Percentiles rank a stretch among this genome's conserved stretches.
These are phyloP conservation scores for Cyberlindnera suaveolens DNA, from an alignment of 805 yeast genomes.

Conservation along the genomic window DNA sequence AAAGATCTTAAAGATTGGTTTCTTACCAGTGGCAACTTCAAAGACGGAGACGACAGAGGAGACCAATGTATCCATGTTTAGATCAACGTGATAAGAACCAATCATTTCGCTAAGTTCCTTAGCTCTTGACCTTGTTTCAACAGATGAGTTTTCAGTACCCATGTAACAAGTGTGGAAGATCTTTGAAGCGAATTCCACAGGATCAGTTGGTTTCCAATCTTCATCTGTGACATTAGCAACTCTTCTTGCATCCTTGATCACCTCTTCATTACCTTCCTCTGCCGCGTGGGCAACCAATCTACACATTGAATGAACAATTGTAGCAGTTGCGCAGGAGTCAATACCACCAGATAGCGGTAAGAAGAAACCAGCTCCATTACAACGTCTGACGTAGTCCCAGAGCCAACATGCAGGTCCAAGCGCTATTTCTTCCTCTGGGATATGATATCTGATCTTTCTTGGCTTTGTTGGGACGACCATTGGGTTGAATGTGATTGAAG, in stretches of 20 bases:
- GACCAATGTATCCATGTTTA: slow-evolving; percentile 87
- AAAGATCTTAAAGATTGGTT: slow-evolving; percentile 82
- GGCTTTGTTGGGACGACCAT: slow-evolving; percentile 50
- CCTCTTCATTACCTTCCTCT: slow-evolving; percentile 62
- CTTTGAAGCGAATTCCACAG: slow-evolving; percentile 67
- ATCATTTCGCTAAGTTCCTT: slow-evolving; percentile 64
- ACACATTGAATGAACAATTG: slow-evolving; percentile 93
- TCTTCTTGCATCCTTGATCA: slow-evolving; percentile 65
- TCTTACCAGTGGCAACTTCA: slow-evolving; percentile 84
- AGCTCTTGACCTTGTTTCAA: slow-evolving; percentile 81
- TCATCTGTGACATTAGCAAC: slow-evolving; percentile 48
- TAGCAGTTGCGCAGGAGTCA: slow-evolving; percentile 96
- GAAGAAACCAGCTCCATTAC: slow-evolving; percentile 86
- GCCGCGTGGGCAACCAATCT: slow-evolving; percentile 71
- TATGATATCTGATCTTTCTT: slow-evolving; percentile 52
- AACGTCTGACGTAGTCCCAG: slow-evolving; percentile 95
- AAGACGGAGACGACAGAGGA: slow-evolving; percentile 67
- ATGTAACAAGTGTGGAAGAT: slow-evolving; percentile 88
- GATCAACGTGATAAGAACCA: slow-evolving; percentile 85
- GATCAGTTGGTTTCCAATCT: slow-evolving; percentile 63
- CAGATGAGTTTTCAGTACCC: slow-evolving; percentile 94
- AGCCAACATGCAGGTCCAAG: slow-evolving; percentile 99
- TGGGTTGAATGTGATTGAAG: slow-evolving; percentile 53
- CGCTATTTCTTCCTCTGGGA: slow-evolving; percentile 95
- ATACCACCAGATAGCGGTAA: slow-evolving; percentile 96